Percentiles rank a stretch among this genome's conserved stretches.
phyloP scores from a whole-genome alignment of 768 basidiomycete species.

The Tulasnella calospora region DNA sequence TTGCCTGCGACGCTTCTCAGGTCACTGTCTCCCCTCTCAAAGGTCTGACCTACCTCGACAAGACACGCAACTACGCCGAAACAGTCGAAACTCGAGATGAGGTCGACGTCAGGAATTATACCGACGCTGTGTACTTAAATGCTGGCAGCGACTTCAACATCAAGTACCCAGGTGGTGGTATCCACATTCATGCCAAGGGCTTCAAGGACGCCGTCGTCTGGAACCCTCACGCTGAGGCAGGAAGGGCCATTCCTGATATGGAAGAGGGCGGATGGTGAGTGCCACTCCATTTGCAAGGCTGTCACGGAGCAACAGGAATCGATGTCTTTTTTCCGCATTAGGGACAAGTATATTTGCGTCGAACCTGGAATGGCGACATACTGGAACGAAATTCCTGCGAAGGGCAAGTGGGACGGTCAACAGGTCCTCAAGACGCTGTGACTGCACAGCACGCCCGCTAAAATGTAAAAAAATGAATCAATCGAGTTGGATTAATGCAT shows the following conservation, averaged over 20 bases:
- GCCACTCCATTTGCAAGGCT: background rate
- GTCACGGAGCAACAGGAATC: background rate
- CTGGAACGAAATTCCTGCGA: slow-evolving; percentile 57
- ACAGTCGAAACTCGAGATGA: slow-evolving; percentile 50
- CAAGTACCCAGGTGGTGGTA: slow-evolving; percentile 48
- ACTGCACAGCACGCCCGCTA: slow-evolving; percentile 21
- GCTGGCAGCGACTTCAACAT: slow-evolving; percentile 52
- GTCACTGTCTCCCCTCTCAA: slow-evolving; percentile 62
- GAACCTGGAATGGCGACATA: slow-evolving; percentile 84
- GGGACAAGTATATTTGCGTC: slow-evolving; percentile 83
- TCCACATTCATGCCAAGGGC: slow-evolving; percentile 50
- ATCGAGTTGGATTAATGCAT: background rate
- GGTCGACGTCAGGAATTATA: slow-evolving; percentile 62
- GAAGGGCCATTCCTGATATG: slow-evolving; percentile 80
- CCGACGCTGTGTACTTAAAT: slow-evolving; percentile 75
- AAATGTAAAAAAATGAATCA: slow-evolving; percentile 11
- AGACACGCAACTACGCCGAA: slow-evolving; percentile 49
- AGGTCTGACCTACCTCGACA: slow-evolving; percentile 69
- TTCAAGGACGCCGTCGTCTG: slow-evolving; percentile 85
- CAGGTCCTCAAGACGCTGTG: slow-evolving; percentile 56
- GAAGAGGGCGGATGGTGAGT: slow-evolving; percentile 79
- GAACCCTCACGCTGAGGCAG: slow-evolving; percentile 77
- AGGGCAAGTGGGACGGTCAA: slow-evolving; percentile 69
- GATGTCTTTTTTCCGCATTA: slow-evolving; percentile 30
- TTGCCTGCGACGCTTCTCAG: slow-evolving; percentile 46